Evolutionary conservation across 495 filamentous ascomycete species (phyloP), one percentile per base, ranked within the genome.

Genomic region (Penicillium simplicissimum): DNA sequence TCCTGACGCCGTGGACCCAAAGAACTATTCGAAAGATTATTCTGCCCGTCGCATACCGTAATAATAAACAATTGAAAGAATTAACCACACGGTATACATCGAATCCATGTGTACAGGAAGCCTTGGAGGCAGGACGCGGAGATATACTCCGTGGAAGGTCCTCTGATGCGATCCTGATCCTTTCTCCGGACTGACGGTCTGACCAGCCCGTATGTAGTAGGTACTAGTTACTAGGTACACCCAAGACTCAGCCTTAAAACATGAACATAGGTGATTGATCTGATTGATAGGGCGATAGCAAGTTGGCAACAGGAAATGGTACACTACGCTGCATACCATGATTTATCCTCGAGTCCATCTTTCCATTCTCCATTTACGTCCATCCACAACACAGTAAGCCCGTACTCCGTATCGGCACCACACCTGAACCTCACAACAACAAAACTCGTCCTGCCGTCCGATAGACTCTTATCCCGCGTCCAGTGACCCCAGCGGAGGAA

Each of bases 1-100:
- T 53, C 51, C 25, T 53, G 23, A 31, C 51, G 51, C 51, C 49
- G 15, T 53, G 51, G 51, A 53, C 31, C 33, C 51, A 35, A 48
- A 33, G 33, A 53, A 36, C 51, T 35, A 7, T 53, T 14, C 17
- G 51, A 14, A 31, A 33, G 33, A 53, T 53, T 53, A 53, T 53
- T 53, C 51, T 53, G 51, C 31, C 31, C 23, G 13, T 53, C 31
- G 51, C 8, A 25, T 17, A 53, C 31, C 23, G 25, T 31, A 52
- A 31, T 43, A n/a, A 42, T 42, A 43, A 21, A 25, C 23, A 25
- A 31, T 31, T 31, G 28, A 31, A 31, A 31, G 28, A 31, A 31
- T 2, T 4, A 31, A 31, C 28, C 28, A 31, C 28, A 3, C 4
- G 6, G 28, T 42, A 42, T 42, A 45, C 42, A 45, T 45, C 17